Percentiles rank a stretch among this genome's conserved stretches.
Evolutionary conservation across 2,329 filamentous ascomycete species (phyloP).

Genomic region (Keithomyces neogunnii): DNA sequence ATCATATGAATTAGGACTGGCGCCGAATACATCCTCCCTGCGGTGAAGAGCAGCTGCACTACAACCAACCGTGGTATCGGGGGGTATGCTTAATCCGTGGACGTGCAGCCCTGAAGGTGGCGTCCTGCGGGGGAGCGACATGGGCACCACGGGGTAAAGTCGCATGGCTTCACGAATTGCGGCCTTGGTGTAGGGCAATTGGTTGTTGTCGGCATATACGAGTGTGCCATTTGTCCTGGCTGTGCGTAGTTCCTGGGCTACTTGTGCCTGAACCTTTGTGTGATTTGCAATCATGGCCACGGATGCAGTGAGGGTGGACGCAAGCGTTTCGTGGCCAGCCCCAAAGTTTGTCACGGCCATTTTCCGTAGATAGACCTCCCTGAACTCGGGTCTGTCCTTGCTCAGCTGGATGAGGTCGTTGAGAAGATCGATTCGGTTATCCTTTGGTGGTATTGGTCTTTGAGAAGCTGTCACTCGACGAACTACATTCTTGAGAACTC

Average conservation of each 20-base stretch:
- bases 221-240: constrained; percentile 4
- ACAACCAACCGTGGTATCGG: constrained; percentile 41
- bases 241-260: constrained; percentile 24
- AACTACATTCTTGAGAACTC: constrained; percentile 23
- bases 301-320: constrained; percentile 40
- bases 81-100: constrained; percentile 31
- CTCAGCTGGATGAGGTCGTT: constrained; percentile 39
- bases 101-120: constrained; percentile 27
- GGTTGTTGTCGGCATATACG: neutral
- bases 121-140: constrained; percentile 40
- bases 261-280: constrained; percentile 19
- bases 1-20: constrained; percentile 31
- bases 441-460: constrained; percentile 19
- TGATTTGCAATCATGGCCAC: constrained; percentile 38
- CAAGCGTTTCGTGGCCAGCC: constrained; percentile 46
- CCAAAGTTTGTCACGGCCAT: constrained; percentile 48
- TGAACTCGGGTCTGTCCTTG: constrained; percentile 35
- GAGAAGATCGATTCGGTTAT: constrained; percentile 31
- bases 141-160: constrained; percentile 41
- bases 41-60: constrained; percentile 42
- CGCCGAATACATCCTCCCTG: constrained; percentile 40
- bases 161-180: constrained; percentile 43
- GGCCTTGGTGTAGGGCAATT: constrained; percentile 21
- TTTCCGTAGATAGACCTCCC: constrained; percentile 37
- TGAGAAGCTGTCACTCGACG: constrained; percentile 24